These are phyloP conservation scores for Acer yangbiense DNA, from an alignment of 345 rosid genomes.

Conservation along the genomic window DNA sequence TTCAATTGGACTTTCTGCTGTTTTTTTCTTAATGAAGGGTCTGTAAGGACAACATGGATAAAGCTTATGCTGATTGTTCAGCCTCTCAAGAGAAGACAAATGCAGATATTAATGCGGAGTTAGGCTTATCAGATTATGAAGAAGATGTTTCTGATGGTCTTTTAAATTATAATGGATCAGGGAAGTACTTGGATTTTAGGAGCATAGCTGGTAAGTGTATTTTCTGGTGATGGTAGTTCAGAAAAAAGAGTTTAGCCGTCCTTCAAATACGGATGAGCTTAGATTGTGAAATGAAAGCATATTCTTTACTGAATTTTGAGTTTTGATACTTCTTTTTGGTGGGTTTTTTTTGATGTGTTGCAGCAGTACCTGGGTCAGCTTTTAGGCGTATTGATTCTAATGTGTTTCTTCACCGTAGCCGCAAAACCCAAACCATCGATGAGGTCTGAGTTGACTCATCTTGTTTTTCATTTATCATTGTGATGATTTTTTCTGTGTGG, in stretches of 20 bases:
- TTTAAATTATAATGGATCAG: constrained; percentile 49
- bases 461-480: constrained; percentile 2
- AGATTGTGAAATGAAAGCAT: constrained; percentile 1
- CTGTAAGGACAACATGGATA: constrained; percentile 77
- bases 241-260: constrained; percentile 11
- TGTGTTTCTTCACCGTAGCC: constrained; percentile 82
- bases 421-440: constrained; percentile 88
- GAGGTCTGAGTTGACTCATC: constrained; percentile 59
- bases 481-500: constrained; percentile 1
- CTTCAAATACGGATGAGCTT: constrained; percentile 17
- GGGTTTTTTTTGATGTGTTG: constrained; percentile 23
- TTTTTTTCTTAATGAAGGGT: constrained; percentile 47
- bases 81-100: constrained; percentile 88
- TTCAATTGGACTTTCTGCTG: background rate
- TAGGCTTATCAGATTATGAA: constrained; percentile 87
- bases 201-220: constrained; percentile 50
- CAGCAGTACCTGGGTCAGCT: constrained; percentile 61
- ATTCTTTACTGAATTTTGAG: constrained; percentile 14
- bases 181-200: constrained; percentile 50
- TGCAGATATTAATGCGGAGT: constrained; percentile 88
- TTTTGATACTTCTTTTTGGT: constrained; percentile 17
- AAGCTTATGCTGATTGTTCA: constrained; percentile 76
- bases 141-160: constrained; percentile 71
- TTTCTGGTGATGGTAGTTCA: constrained; percentile 12
- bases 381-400: constrained; percentile 72